Base-by-base conservation (phyloP, 108 stramenopile genomes). In the Schizochytrium sp. region DNA sequence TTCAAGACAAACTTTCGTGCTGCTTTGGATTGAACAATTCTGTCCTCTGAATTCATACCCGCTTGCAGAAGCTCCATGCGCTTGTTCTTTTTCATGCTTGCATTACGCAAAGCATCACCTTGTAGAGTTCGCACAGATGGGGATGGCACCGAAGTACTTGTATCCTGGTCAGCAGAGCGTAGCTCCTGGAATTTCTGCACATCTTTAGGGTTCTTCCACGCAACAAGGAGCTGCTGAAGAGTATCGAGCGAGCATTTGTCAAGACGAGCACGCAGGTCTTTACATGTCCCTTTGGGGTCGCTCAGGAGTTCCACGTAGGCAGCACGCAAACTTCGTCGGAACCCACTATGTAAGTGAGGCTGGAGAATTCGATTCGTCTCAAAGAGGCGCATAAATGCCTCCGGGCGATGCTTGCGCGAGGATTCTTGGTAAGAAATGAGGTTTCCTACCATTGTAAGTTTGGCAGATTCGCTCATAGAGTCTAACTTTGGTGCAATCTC, bases 21-120 rank as follows among this genome's bases (percentile, higher is more conserved):
- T 7, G 10, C 15, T 38, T 44, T 69, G 28, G 42, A 44, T 15
- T 69, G 64, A 13, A 8, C 64, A 8, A 15, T 44, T 38, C 64
- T 38, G 12, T 69, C 64, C 44, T 69, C 64, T 7, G 64, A 7
- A 69, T 7, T 13, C 64, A 69, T 69, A 44, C 64, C 64, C 10
- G 64, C 64, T 38, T 69, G 64, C 2, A 69, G 44, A 15, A 69
- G 64, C 64, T 69, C 64, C 64, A 69, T 69, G 64, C 64, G 64
- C 64, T 69, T 69, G 64, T 69, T 69, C 3, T 69, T 69, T 44
- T 69, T 69, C 64, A 69, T 69, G 12, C 42, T 5, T 44, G 64
- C 64, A 8, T 38, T 44, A 15, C 64, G 64, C 12, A 69, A 44
- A 0, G 64, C 64, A 7, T 69, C 64, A 44, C 64, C 64, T 8